These are phyloP conservation scores for Talaromyces sp. DNA, from an alignment of 2,329 filamentous ascomycete genomes.

Conservation along the genomic window DNA sequence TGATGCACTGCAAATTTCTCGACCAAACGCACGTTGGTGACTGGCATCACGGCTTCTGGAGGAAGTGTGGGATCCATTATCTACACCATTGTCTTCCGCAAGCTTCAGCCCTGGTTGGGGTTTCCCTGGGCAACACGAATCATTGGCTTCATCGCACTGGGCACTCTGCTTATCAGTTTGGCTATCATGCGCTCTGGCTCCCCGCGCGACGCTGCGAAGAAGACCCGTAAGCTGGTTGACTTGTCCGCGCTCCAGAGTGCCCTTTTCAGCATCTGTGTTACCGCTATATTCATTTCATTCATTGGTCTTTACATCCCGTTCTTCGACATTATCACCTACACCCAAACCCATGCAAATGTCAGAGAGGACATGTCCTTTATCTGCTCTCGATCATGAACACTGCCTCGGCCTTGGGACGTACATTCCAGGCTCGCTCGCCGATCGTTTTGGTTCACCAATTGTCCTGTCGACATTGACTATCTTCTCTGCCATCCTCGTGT, in stretches of 20 bases:
- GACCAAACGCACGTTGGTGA: constrained; percentile 50
- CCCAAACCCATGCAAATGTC: constrained; percentile 15
- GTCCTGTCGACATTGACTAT: constrained; percentile 38
- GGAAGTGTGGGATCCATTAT: constrained; percentile 52
- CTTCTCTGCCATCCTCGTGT: constrained; percentile 33
- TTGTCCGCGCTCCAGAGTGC: constrained; percentile 57
- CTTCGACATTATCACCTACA: constrained; percentile 26
- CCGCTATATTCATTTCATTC: constrained; percentile 56
- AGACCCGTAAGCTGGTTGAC: constrained; percentile 40
- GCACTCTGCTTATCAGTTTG: constrained; percentile 33
- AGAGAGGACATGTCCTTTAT: constrained; percentile 42
- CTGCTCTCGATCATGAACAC: constrained; percentile 63
- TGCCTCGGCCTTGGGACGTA: constrained; percentile 54
- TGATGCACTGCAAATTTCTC: constrained; percentile 64
- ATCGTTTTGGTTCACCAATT: constrained; percentile 54
- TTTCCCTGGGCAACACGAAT: constrained; percentile 58
- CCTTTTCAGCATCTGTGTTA: constrained; percentile 40
- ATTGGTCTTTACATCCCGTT: constrained; percentile 40
- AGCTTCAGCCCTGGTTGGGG: constrained; percentile 42
- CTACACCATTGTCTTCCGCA: constrained; percentile 47
- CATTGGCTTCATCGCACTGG: constrained; percentile 58
- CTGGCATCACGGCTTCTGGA: constrained; percentile 56
- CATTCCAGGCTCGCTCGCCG: constrained; percentile 54
- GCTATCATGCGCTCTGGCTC: constrained; percentile 38
- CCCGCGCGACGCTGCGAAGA: constrained; percentile 36